These are phyloP conservation scores for Solidago caesia DNA, from an alignment of 129 eudicot species.

Conservation along the genomic window DNA sequence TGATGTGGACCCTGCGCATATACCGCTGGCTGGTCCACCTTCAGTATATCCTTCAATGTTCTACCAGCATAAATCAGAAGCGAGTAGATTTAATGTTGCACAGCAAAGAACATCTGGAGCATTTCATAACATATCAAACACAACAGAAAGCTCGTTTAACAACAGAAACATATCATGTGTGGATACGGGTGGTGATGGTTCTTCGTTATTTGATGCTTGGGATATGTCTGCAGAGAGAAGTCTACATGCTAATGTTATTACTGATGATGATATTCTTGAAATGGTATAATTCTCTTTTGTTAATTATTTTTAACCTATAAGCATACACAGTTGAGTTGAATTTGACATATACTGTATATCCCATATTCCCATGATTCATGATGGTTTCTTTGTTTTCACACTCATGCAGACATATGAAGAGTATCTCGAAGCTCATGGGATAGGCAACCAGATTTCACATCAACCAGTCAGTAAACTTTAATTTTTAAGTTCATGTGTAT, in stretches of 20 bases:
- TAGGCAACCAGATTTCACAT: slow-evolving; percentile 37
- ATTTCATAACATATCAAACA: slow-evolving; percentile 19
- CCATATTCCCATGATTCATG: not conserved
- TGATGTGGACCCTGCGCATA: slow-evolving; percentile 43
- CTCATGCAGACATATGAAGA: slow-evolving; percentile 90
- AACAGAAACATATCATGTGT: slow-evolving; percentile 31
- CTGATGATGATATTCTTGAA: slow-evolving; percentile 90
- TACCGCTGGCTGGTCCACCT: slow-evolving; percentile 28
- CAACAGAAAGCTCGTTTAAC: slow-evolving; percentile 22
- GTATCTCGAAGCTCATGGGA: slow-evolving; percentile 79
- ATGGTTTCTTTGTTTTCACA: not conserved
- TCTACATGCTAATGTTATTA: slow-evolving; percentile 45
- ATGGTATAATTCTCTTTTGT: slow-evolving; percentile 46
- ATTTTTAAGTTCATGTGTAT: too few species aligned
- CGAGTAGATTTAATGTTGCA: slow-evolving; percentile 35
- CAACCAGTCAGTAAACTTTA: slow-evolving; percentile 13
- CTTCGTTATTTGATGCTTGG: slow-evolving; percentile 48
- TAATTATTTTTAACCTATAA: too few species aligned
- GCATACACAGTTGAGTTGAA: too few species aligned
- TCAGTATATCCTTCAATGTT: slow-evolving; percentile 59
- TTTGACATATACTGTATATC: too few species aligned
- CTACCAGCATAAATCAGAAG: slow-evolving; percentile 62
- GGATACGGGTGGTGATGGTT: slow-evolving; percentile 37
- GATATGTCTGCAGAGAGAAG: slow-evolving; percentile 55
- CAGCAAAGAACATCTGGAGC: slow-evolving; percentile 35